Percentiles rank a stretch among this genome's conserved stretches.
Conservation (phyloP, 306 rosid species). For the Spatholobus suberectus region DNA sequence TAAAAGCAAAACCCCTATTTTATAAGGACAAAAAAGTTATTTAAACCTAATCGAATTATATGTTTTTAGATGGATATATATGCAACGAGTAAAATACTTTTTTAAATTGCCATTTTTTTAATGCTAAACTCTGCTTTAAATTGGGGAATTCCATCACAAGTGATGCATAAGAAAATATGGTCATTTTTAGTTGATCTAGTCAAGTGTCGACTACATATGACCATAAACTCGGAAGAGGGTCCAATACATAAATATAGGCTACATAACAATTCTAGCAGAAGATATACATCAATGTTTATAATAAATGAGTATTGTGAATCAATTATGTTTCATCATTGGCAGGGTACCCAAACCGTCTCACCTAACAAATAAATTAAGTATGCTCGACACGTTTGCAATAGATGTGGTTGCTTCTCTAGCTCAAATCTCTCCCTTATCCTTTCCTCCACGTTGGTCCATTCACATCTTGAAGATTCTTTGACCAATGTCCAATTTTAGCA, state of each 20-base stretch:
- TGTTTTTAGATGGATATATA: too few species aligned
- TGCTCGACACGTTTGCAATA: slow-evolving; percentile 8
- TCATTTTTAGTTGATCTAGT: not conserved
- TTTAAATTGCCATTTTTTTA: too few species aligned
- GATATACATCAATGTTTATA: not conserved
- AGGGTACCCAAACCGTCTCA: not conserved
- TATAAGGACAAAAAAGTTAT: too few species aligned
- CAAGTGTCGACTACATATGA: not conserved
- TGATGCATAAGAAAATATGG: not conserved
- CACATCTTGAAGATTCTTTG: slow-evolving; percentile 40
- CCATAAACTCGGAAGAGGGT: not conserved
- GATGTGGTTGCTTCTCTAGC: slow-evolving; percentile 23
- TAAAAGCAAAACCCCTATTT: too few species aligned
- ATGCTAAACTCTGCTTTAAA: too few species aligned
- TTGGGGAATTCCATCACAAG: not conserved
- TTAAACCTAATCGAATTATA: too few species aligned
- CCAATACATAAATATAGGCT: not conserved
- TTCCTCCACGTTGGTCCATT: slow-evolving; percentile 21
- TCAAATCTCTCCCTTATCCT: slow-evolving; percentile 28
- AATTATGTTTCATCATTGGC: not conserved
- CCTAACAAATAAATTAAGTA: slow-evolving; percentile 8
- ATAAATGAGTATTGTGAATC: not conserved
- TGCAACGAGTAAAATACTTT: too few species aligned
- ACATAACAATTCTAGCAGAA: not conserved
- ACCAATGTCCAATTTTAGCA: slow-evolving; percentile 33